phyloP scores from a whole-genome alignment of 192 early-diverging fungal genomes.

The Backusella macrospora region DNA sequence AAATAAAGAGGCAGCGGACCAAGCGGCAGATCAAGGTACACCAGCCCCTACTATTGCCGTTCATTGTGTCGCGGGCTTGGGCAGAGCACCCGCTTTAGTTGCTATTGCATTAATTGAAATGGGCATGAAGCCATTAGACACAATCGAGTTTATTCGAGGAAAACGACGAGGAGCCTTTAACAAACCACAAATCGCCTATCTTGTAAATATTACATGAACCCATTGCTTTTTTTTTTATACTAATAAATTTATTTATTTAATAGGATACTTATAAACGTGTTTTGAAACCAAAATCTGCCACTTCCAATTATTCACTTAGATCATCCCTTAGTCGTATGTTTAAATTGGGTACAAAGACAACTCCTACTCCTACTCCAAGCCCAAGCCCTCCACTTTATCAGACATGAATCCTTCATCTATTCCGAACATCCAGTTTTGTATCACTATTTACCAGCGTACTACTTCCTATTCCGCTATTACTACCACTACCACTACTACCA shows the following conservation, averaged over 20 bases:
- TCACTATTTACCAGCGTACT: constrained; percentile 3
- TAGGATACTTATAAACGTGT: constrained; percentile 43
- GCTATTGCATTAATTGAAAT: constrained; percentile 79
- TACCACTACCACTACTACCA: neutral
- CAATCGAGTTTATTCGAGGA: constrained; percentile 72
- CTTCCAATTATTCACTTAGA: constrained; percentile 32
- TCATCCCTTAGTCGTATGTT: constrained; percentile 41
- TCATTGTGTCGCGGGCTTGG: constrained; percentile 94
- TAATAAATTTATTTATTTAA: neutral
- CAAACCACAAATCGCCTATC: constrained; percentile 43
- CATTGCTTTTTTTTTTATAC: neutral
- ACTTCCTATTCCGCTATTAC: neutral
- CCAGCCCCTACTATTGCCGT: constrained; percentile 71
- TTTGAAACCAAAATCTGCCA: constrained; percentile 33
- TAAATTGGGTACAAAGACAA: constrained; percentile 33
- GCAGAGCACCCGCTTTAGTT: constrained; percentile 90
- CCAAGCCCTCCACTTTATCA: constrained; percentile 1
- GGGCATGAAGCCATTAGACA: constrained; percentile 75
- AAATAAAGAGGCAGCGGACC: constrained; percentile 33
- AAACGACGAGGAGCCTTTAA: constrained; percentile 81
- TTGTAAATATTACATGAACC: neutral
- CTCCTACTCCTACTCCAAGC: neutral
- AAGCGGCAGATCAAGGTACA: constrained; percentile 16
- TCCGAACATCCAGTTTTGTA: constrained; percentile 10
- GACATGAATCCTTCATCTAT: constrained; percentile 16